These are phyloP conservation scores for Aureobasidium sp. DNA, from an alignment of 2,329 filamentous ascomycete genomes.

Conservation along the genomic window DNA sequence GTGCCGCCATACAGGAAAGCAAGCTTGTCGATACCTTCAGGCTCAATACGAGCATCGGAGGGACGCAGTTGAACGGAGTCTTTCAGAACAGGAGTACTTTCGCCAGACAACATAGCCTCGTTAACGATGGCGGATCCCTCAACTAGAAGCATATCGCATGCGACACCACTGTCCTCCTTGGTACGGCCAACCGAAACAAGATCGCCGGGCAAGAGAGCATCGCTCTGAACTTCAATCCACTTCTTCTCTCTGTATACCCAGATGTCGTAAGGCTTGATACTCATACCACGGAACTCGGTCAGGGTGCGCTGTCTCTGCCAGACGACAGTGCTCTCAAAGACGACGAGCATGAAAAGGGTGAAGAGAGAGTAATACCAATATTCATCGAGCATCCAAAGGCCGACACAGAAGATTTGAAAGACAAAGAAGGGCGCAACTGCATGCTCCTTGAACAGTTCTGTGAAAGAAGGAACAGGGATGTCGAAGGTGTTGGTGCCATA, in stretches of 20 bases:
- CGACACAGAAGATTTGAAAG: constrained; percentile 98
- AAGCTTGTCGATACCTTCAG: constrained; percentile 92
- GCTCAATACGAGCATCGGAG: constrained; percentile 69
- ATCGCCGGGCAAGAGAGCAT: constrained; percentile 87
- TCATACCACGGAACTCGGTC: constrained; percentile 97
- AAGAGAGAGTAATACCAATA: constrained; percentile 99
- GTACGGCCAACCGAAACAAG: constrained; percentile 86
- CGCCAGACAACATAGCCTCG: constrained; percentile 97
- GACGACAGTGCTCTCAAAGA: constrained; percentile 96
- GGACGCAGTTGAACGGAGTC: constrained; percentile 91
- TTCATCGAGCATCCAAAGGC: constrained; percentile 96
- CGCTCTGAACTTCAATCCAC: constrained; percentile 84
- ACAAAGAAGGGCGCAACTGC: constrained; percentile 98
- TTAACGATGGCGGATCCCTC: constrained; percentile 97
- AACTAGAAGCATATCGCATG: constrained; percentile 92
- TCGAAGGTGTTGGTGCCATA: constrained; percentile 97
- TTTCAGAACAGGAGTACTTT: constrained; percentile 94
- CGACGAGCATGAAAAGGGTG: constrained; percentile 96
- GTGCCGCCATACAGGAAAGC: constrained; percentile 94
- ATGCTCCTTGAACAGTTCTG: constrained; percentile 95
- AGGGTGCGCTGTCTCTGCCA: constrained; percentile 97
- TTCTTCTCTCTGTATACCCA: constrained; percentile 82
- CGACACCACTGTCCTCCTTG: constrained; percentile 94
- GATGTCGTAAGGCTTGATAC: constrained; percentile 95
- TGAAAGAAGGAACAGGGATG: constrained; percentile 92